Base-by-base conservation (phyloP, 768 basidiomycete species). In the Pholiota molesta region DNA sequence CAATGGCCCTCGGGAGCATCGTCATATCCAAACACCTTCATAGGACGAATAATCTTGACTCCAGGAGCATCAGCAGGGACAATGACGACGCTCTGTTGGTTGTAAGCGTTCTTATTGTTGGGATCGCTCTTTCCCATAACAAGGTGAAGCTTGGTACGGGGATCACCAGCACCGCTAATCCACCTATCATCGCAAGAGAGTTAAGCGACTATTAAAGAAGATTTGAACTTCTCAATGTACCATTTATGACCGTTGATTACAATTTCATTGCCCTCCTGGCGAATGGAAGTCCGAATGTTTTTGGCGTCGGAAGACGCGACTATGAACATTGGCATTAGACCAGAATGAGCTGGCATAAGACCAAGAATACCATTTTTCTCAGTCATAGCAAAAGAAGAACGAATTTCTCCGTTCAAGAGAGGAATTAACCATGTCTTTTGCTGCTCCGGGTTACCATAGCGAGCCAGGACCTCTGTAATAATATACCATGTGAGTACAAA, bases 201-300 rank as follows among this genome's bases (percentile, higher is more conserved):
- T 37, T 14, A 37, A 37, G 13, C 14, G 5, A 21, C 13, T n/a
- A 39, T 11, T 21, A 19, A 45, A 28, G 19, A 53, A 29, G 10
- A 39, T 44, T 55, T 52, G 14, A 37, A 21, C 44, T 6, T n/a
- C 31, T 17, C 21, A 17, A 40, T 72, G 23, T 60, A 92, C 96
- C 97, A 99, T 84, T 99, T 99, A 77, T 95, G 94, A 0, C 96
- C 97, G 69, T 92, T 96, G 63, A 99, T 88, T 65, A 97, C 89
- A 64, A 99, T 93, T 64, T 95, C 89, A 68, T 91, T 79, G 37
- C 94, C 93, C 70, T 95, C 92, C 64, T 86, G 84, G 59, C 85
- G 82, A 65, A 97, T 91, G 28, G 92, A 91, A 0, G 94, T 97
- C 54, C 86, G 87, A 68, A 97, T 94, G 73, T 99, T 99, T 56